Base-by-base conservation (phyloP, 179 eudicot genomes). In the Heliamphora pulchella region DNA sequence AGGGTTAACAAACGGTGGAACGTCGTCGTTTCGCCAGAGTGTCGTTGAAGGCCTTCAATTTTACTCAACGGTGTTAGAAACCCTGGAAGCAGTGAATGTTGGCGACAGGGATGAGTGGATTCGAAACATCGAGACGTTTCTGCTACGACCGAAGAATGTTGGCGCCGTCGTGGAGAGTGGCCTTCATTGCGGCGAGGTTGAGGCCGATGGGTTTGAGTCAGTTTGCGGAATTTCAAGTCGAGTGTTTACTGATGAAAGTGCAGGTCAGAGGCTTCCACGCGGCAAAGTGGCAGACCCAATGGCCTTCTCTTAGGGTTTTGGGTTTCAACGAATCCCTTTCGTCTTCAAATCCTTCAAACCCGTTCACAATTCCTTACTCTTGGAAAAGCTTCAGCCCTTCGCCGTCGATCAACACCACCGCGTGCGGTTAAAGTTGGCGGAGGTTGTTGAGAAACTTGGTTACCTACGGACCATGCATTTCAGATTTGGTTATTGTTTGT, bases 201-300 rank as follows among this genome's bases (percentile, higher is more conserved):
- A 85, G 89, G 88, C 86, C 91, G 67, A 90, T 92, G 48, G 91
- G 88, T 85, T 85, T 90, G 78, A 94, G 98, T 61, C 94, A 89
- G 84, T 93, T 94, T 79, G 93, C 97, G 1, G 98, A 93, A 71
- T 90, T 89, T 13, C 98, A 94, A 53, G 98, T 97, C 0, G 98
- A 94, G 83, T 94, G 92, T 70, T 83, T 94, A 81, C 75, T 94
- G 68, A 79, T 90, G 86, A 89, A 91, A 84, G 90, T 91, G 1
- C 93, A 88, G 77, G 89, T 93, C 3, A 90, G 87, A 62, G 97
- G 97, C 22, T 94, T 93, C 91, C 97, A 91, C 87, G 94, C 91
- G 91, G 97, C 86, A n/a, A 93, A 89, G 47, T 87, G 93, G 3
- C 93, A 91, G 39, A 31, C 39, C 39, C 39, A 31, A 31, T 31